A percentile compares a stretch with the other conserved stretches of the same genome.
These are phyloP conservation scores for Asterochloris erici DNA, from an alignment of 139 green algal genomes.

Conservation along the genomic window DNA sequence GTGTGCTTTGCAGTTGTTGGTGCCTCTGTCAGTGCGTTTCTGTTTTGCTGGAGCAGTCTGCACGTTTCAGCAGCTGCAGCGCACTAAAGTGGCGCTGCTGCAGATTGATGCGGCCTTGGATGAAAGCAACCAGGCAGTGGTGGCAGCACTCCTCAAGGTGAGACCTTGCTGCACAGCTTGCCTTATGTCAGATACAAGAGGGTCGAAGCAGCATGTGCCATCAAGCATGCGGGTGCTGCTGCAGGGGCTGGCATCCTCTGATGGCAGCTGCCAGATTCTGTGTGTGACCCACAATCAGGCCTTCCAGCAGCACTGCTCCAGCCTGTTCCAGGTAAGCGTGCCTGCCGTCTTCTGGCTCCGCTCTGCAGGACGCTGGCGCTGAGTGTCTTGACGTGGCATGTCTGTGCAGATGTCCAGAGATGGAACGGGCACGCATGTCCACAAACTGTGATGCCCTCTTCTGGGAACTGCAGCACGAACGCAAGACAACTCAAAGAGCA, in stretches of 20 bases:
- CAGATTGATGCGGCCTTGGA: slow-evolving; percentile 62
- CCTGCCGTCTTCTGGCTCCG: no score
- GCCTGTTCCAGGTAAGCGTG: slow-evolving; percentile 1
- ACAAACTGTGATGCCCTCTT: no score
- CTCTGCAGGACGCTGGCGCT: no score
- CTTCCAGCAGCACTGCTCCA: slow-evolving; percentile 8
- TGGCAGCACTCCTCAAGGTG: slow-evolving; percentile 26
- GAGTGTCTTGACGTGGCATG: no score
- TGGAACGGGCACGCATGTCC: no score
- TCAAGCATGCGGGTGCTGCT: background rate
- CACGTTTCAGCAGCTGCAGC: background rate
- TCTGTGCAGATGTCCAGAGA: no score
- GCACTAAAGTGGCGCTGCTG: background rate
- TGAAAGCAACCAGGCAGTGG: slow-evolving; percentile 48
- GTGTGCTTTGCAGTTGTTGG: background rate
- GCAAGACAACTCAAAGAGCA: no score
- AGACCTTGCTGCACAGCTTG: background rate
- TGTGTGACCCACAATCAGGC: slow-evolving; percentile 10
- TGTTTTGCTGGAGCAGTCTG: background rate
- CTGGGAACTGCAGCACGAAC: no score
- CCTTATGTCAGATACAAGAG: background rate
- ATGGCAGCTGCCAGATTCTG: slow-evolving; percentile 4
- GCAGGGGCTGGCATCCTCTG: background rate
- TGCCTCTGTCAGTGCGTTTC: background rate
- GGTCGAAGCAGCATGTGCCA: background rate